Base-by-base conservation (phyloP, 2,329 filamentous ascomycete genomes). In the Trichoderma sp. region DNA sequence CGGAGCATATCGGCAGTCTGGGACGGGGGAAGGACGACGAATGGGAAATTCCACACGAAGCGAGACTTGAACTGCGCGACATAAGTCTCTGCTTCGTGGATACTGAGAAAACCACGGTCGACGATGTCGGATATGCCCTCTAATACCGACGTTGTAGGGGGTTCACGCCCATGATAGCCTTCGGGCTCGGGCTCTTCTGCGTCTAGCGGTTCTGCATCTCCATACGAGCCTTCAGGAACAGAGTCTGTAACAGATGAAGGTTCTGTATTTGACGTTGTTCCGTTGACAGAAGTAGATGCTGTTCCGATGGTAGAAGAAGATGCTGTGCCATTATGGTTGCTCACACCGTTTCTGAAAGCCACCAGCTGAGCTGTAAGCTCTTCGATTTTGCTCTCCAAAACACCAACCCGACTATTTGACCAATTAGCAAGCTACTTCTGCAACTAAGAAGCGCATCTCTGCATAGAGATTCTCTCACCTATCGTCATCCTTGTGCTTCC, bases 101-200 rank as follows among this genome's bases (percentile, higher is more conserved):
- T 6, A 20, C 59, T 62, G 39, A 72, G 43, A 59, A 72, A 57
- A 15, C 68, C 61, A 11, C 71, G 59, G 26, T 72, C 67, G 39
- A 72, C 32, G 28, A 72, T 71, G 55, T 72, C 71, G 17, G 71
- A 68, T 20, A 71, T 32, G 12, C 61, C 71, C 8, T 72, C 61
- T 32, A 71, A 11, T 8, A 66, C 61, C 6, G 71, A 71, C 6
- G 43, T 62, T 20, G 34, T 66, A 1, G 71, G 68, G 13, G 50
- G 50, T 4, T 47, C 34, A 17, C 47, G 71, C 17, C 58, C 53
- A 11, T 71, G 68, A 12, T 43, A 64, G 26, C 68, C 58, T 5
- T 58, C 71, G n/a, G 59, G 36, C 11, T 53, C 71, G 34, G 47
- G 34, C 11, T 53, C 71, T 9, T 43, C 39, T 43, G 47, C 47